Base-by-base conservation (phyloP, 768 basidiomycete species). In the Russula dissimulans region DNA sequence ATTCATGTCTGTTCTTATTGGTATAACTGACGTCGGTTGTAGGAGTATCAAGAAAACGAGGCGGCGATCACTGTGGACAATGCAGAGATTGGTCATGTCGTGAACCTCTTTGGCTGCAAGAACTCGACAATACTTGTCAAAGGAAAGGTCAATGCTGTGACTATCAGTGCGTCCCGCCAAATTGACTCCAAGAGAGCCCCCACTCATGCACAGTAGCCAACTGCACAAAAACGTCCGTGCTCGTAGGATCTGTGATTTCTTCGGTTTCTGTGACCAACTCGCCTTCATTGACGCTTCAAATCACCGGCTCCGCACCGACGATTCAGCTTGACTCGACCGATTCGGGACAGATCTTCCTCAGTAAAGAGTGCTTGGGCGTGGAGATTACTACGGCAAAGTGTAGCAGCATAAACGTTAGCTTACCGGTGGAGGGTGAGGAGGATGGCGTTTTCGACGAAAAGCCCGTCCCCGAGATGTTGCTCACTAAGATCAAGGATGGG, bases 301-400 rank as follows among this genome's bases (percentile, higher is more conserved):
- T 99, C 66, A 90, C 87, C 3, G 95, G 95, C 31, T 75, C 78
- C 1, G 89, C 89, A 36, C 95, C 97, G 1, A 98, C 93, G 65
- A 83, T 99, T 60, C 91, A 95, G 68, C 74, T 99, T 18, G 97
- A 99, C 73, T 86, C 88, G 15, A 95, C 93, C 14, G 97, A 98
- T 73, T 91, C 89, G 7, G 97, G 97, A 5, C 91, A 93, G 71
- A 85, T 99, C 65, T 99, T 90, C 74, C 81, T 99, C 42, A 94
- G 91, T 26, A 88, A 86, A 69, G 84, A 81, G 12, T 87, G 87
- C 65, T 77, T 97, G 53, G 80, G 71, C 57, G 80, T 84, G 10
- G 94, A 97, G 74, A 88, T 99, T 67, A 91, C 90, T 32, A 95
- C 94, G 0, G 87, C 92, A 53, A 97, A 98, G 74, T 95, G 91